Base-by-base conservation (phyloP, 23 red algal genomes). In the Gracilaria gracilis region DNA sequence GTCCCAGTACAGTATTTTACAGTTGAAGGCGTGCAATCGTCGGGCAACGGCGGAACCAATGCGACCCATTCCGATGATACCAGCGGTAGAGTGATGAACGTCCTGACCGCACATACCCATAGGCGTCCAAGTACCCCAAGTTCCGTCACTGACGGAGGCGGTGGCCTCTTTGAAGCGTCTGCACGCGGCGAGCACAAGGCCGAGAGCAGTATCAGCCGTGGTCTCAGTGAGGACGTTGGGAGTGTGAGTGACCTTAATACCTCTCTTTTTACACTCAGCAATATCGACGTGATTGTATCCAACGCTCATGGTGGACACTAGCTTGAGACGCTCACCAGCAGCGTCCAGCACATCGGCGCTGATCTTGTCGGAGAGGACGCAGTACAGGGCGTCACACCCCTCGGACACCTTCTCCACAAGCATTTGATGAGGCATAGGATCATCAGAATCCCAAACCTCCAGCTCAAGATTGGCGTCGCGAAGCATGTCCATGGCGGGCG, bases 251-350 rank as follows among this genome's bases (percentile, higher is more conserved):
- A 98, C 81, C 28, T 66, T 53, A 53, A 98, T 87, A 1, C 75
- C 81, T 13, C 89, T 58, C 53, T 49, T 47, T 20, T 42, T 64
- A 31, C 92, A 95, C 42, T 89, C 79, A 17, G 58, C 48, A 67
- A 88, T 65, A 74, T 98, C 96, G n/a, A 98, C 83, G 88, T 98
- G 96, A 76, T 98, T 98, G 78, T 91, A 95, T 34, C 96, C 96
- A 46, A 98, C 96, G 38, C 77, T 86, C 92, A 98, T 95, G 20
- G 96, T 98, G 44, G 92, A 82, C 28, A 98, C 75, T 0, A 91
- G 46, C 83, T 93, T 91, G 40, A 94, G 75, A 13, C 90, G 90
- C 36, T 75, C 25, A 3, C 82, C 82, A 20, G 57, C 92, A 33
- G 92, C 70, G 4, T 94, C 82, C 7, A 94, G 44, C 33, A 94